Base-by-base conservation (phyloP, 805 yeast species). In the Groenewaldozyma salmanticensis region DNA sequence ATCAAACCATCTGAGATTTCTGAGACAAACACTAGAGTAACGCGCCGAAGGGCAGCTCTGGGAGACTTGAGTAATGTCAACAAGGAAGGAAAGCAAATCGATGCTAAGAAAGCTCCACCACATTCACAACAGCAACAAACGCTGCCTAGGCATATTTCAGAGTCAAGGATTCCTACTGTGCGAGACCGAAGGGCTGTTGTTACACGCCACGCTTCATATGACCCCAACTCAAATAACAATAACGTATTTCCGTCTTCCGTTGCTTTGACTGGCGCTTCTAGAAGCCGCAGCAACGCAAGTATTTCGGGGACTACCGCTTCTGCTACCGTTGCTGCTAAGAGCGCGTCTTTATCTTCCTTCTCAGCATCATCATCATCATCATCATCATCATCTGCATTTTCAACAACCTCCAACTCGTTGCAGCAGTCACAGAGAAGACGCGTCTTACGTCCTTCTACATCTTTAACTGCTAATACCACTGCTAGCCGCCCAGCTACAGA, bases 31-130 rank as follows among this genome's bases (percentile, higher is more conserved):
- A 13, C 29, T 9, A 24, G 15, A 3, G 19, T 31, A 24, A 52
- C 50, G 18, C 49, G 58, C 13, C 53, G 58, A 31, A 55, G 64
- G n/a, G 53, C 58, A 11, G 64, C 64, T 4, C 46, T 59, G 24
- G 61, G 60, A 9, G 64, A 59, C 37, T 51, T 59, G 19, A 57
- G 62, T 41, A 59, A 59, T 34, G 51, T 55, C 35, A 47, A 45
- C 38, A 51, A 55, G 35, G 40, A 13, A 5, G 33, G 33, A 6
- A 31, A 31, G 16, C 33, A 5, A 18, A 5, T 5, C 6, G 5
- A 6, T 16, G n/a, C 33, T 5, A 6, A 7, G 7, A 31, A 13
- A 6, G 33, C n/a, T 13, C n/a, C n/a, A n/a, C n/a, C n/a, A n/a
- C n/a, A n/a, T n/a, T n/a, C n/a, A n/a, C n/a, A n/a, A n/a, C n/a